Evolutionary conservation across 495 filamentous ascomycete species (phyloP), one percentile per base, ranked within the genome.

Genomic region (Xylaria longipes): DNA sequence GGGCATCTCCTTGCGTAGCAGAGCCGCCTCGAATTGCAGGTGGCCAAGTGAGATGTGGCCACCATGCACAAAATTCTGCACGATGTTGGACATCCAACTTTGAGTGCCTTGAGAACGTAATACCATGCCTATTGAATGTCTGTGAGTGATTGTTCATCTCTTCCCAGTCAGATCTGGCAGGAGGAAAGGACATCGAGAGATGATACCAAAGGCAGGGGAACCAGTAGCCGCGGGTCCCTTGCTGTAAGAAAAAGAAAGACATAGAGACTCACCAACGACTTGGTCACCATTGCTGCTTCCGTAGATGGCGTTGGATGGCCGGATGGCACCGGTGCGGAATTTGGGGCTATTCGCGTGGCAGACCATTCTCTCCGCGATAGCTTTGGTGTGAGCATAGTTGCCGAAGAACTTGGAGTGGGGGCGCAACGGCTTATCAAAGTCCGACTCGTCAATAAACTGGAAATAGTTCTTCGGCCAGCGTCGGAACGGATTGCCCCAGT

Each of bases 221-320:
- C 9, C 3, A 29, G 31, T 17, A 46, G 41, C 64, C 35, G 7
- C 33, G 8, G 0, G 1, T 3, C 2, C 14, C 37, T 8, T 43
- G 2, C 14, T 25, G 0, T 3, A 48, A 39, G 27, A 22, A 29
- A 7, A 58, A 60, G 33, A 1, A n/a, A 29, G 22, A 45, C 12
- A 68, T 46, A 48, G 43, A 39, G 35, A 65, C 69, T 71, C 52
- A 71, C 80, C 80, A 22, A 86, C 74, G 66, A 80, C 80, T 76
- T 82, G 83, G 61, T 86, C 84, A 78, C 75, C 73, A 79, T 85
- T 68, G 73, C 78, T 70, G 61, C 62, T 75, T 57, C 86, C 88
- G 64, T 89, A 89, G 68, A 90, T 85, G 17, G 85, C 86, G 73
- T 89, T 90, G 29, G 84, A 81, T 4, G 88, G 88, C 3, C 88